Percentiles rank a stretch among this genome's conserved stretches.
phyloP scores from a whole-genome alignment of 2,329 filamentous ascomycete genomes.

The Thelonectria rubi region DNA sequence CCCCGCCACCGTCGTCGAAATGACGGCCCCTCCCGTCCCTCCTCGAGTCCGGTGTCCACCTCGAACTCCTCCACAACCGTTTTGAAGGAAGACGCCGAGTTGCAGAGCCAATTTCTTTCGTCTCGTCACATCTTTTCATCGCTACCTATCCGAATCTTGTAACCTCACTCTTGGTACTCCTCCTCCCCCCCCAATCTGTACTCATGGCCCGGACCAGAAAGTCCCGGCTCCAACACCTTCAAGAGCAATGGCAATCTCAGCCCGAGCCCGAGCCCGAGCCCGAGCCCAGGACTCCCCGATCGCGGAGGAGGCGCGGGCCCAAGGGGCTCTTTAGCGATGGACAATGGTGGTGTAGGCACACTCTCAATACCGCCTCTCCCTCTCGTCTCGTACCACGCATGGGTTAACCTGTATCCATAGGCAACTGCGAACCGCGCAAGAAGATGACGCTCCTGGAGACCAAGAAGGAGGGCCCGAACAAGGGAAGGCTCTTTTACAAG shows the following conservation, averaged over 20 bases:
- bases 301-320: conserved; percentile 44
- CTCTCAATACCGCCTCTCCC: neutral
- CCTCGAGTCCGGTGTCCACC: neutral
- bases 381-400: neutral
- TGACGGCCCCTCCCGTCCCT: neutral
- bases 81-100: neutral
- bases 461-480: conserved; percentile 51
- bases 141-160: too few species aligned
- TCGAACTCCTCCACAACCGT: neutral
- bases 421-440: conserved; percentile 55
- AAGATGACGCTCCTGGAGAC: conserved; percentile 49
- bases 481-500: conserved; percentile 54
- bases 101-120: too few species aligned
- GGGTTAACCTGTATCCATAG: conserved; percentile 35
- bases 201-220: neutral
- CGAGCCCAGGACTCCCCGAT: conserved; percentile 36
- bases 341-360: conserved; percentile 50
- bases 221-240: neutral
- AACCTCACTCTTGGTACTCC: too few species aligned
- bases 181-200: neutral
- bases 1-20: neutral
- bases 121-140: neutral
- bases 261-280: neutral
- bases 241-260: neutral
- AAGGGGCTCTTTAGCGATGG: conserved; percentile 47